These are phyloP conservation scores for Thalia dealbata DNA, from an alignment of 176 grass and related monocot genomes.

Conservation along the genomic window DNA sequence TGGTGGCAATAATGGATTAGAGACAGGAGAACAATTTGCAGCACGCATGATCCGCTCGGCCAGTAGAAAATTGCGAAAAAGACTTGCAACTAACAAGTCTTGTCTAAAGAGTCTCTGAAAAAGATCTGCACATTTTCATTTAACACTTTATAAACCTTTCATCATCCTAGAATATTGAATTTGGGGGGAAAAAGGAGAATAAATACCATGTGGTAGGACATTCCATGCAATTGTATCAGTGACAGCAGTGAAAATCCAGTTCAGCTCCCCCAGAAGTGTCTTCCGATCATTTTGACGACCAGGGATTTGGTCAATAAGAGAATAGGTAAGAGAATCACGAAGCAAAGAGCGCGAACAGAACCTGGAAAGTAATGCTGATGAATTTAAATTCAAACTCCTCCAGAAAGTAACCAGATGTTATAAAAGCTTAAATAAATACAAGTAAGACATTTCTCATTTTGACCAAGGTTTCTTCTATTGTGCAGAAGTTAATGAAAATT, in stretches of 20 bases:
- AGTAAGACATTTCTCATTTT: not conserved
- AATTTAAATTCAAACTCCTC: not conserved
- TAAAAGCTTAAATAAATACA: not conserved
- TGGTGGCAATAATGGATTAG: conserved; percentile 59
- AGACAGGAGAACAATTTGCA: conserved; percentile 91
- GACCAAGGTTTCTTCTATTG: not conserved
- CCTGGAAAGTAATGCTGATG: conserved; percentile 32
- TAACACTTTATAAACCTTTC: conserved; percentile 8
- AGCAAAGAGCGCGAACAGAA: conserved; percentile 78
- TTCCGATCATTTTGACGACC: conserved; percentile 96
- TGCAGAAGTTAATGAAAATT: not conserved
- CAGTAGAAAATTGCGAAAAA: conserved; percentile 96
- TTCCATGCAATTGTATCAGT: conserved; percentile 99
- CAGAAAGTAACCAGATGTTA: not conserved
- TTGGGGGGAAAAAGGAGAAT: conserved; percentile 1
- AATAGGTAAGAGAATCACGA: conserved; percentile 45
- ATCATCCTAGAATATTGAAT: not conserved
- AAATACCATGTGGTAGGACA: conserved; percentile 91
- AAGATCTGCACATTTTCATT: conserved; percentile 60
- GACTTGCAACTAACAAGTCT: conserved; percentile 94
- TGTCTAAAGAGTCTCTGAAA: conserved; percentile 96
- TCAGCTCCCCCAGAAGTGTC: conserved; percentile 91
- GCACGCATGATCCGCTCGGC: conserved; percentile 96
- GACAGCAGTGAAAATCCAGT: conserved; percentile 99
- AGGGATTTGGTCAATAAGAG: conserved; percentile 82